Percentiles rank a stretch among this genome's conserved stretches.
These are phyloP conservation scores for Alternaria ethzedia DNA, from an alignment of 2,329 filamentous ascomycete genomes.

Conservation along the genomic window DNA sequence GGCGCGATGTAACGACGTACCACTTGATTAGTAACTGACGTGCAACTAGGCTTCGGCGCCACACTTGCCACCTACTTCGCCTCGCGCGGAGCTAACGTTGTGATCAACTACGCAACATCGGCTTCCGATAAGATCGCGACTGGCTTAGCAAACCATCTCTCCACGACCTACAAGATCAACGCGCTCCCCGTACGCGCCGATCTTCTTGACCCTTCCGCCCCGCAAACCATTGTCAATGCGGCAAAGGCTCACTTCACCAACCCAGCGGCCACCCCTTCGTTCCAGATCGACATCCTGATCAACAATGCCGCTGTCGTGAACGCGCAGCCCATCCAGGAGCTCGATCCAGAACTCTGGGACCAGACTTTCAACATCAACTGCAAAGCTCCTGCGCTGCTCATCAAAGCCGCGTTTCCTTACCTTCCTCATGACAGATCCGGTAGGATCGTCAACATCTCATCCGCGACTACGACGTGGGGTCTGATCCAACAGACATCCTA, in stretches of 20 bases:
- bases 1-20: background rate
- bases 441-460: constrained; percentile 13
- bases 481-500: constrained; percentile 13
- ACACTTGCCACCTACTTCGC: constrained; percentile 10
- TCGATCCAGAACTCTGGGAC: constrained; percentile 9
- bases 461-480: constrained; percentile 11
- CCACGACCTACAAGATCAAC: constrained; percentile 10
- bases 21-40: background rate
- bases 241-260: constrained; percentile 7
- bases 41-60: constrained; percentile 8
- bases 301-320: constrained; percentile 12
- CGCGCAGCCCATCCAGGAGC: constrained; percentile 10
- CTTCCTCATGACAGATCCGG: constrained; percentile 7
- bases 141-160: constrained; percentile 9
- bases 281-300: constrained; percentile 12
- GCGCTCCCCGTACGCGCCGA: constrained; percentile 11
- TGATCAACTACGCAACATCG: constrained; percentile 11
- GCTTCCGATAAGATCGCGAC: constrained; percentile 4
- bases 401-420: constrained; percentile 9
- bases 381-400: constrained; percentile 10
- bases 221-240: constrained; percentile 6
- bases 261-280: background rate
- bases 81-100: constrained; percentile 8
- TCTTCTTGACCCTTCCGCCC: constrained; percentile 9
- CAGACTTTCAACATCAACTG: constrained; percentile 12